Evolutionary conservation across 2,329 filamentous ascomycete genomes (phyloP).

Genomic region (Drechslerella stenobrocha): DNA sequence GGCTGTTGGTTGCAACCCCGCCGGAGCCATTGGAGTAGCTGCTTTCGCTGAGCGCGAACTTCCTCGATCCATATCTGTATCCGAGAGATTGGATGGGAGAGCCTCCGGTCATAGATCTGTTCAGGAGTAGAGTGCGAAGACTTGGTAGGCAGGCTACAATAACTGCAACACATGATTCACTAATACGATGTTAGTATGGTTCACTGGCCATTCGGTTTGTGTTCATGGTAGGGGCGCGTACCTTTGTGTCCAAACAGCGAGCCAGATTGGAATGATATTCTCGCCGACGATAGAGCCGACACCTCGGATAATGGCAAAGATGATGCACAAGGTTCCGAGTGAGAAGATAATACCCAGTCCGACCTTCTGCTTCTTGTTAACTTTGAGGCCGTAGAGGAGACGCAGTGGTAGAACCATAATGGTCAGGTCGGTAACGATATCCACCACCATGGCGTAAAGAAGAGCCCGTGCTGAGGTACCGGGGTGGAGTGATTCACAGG

Average conservation of each 20-base stretch:
- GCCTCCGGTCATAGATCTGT: constrained; percentile 25
- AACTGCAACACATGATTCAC: constrained; percentile 43
- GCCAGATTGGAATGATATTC: constrained; percentile 44
- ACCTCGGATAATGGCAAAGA: constrained; percentile 54
- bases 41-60: constrained; percentile 26
- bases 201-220: not conserved
- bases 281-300: constrained; percentile 44
- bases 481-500: constrained; percentile 38
- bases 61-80: constrained; percentile 40
- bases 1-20: constrained; percentile 11
- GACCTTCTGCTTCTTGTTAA: constrained; percentile 53
- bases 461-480: constrained; percentile 40
- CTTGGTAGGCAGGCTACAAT: constrained; percentile 45
- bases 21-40: constrained; percentile 34
- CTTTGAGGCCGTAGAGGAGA: constrained; percentile 54
- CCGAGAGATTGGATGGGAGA: constrained; percentile 20
- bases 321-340: constrained; percentile 54
- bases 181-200: constrained; percentile 11
- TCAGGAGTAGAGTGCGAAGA: constrained; percentile 39
- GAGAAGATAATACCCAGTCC: constrained; percentile 53
- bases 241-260: constrained; percentile 46
- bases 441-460: constrained; percentile 53
- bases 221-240: not conserved
- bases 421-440: constrained; percentile 54
- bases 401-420: constrained; percentile 54